phyloP scores from a whole-genome alignment of 2,329 filamentous ascomycete species.

The Amylocarpus encephaloides region DNA sequence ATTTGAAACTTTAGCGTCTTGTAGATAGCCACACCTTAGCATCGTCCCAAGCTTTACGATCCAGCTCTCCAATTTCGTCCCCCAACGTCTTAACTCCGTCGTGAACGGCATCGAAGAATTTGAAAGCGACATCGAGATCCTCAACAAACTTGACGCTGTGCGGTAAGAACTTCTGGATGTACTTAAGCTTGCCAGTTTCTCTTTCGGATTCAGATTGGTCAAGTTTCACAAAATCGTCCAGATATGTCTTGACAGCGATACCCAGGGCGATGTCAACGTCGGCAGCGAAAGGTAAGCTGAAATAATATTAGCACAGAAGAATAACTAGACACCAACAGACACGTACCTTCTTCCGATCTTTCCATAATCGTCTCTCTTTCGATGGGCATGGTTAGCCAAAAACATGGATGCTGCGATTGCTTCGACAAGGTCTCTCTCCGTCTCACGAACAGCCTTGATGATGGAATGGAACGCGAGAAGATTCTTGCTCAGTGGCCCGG shows the following conservation, averaged over 20 bases:
- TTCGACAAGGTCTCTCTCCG: slow-evolving; percentile 77
- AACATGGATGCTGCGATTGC: slow-evolving; percentile 75
- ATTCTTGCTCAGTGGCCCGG: slow-evolving; percentile 86
- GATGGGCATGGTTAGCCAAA: slow-evolving; percentile 69
- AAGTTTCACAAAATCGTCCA: slow-evolving; percentile 61
- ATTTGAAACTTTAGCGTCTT: slow-evolving; percentile 17
- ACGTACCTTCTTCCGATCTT: slow-evolving; percentile 67
- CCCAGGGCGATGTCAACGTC: slow-evolving; percentile 71
- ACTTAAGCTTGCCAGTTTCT: slow-evolving; percentile 41
- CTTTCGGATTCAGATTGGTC: slow-evolving; percentile 46
- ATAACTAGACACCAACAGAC: background rate
- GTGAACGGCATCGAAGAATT: slow-evolving; percentile 53
- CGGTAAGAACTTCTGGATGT: slow-evolving; percentile 45
- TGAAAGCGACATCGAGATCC: slow-evolving; percentile 51
- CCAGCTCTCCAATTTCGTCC: slow-evolving; percentile 40
- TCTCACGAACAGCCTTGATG: slow-evolving; percentile 69
- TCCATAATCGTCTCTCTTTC: slow-evolving; percentile 53
- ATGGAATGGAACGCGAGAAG: slow-evolving; percentile 82
- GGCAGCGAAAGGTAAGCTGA: slow-evolving; percentile 58
- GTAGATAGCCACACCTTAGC: slow-evolving; percentile 45
- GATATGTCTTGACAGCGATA: slow-evolving; percentile 73
- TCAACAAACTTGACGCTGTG: slow-evolving; percentile 52
- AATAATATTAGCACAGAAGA: slow-evolving; percentile 10
- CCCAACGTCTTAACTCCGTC: slow-evolving; percentile 50
- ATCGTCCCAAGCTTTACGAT: slow-evolving; percentile 48